Conservation (phyloP, 176 grass and related monocot genomes). For the Otatea glauca region DNA sequence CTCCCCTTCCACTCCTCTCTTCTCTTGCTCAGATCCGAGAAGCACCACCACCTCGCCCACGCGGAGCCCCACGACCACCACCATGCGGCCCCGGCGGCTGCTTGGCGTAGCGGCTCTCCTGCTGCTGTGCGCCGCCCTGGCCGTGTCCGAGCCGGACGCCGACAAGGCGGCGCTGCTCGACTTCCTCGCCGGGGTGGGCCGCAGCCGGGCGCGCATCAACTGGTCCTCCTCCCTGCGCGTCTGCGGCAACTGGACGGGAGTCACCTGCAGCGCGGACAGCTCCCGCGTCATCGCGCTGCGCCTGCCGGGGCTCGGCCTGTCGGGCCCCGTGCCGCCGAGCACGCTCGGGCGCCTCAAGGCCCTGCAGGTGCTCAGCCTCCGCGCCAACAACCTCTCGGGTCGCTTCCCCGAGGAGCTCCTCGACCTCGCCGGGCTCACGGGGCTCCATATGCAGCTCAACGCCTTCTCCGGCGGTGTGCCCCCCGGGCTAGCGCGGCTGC, state of each 20-base stretch:
- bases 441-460: conserved; percentile 89
- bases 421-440: conserved; percentile 55
- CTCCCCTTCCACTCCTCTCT: neutral
- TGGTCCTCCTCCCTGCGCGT: conserved; percentile 51
- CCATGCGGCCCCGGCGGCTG: conserved; percentile 28
- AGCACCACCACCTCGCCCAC: neutral
- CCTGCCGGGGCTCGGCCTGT: conserved; percentile 73
- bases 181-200: conserved; percentile 48
- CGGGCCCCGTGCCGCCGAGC: conserved; percentile 55
- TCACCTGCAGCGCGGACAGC: conserved; percentile 73
- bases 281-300: conserved; percentile 64
- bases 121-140: conserved; percentile 16
- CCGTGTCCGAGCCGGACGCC: conserved; percentile 49
- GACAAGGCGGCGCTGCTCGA: conserved; percentile 72
- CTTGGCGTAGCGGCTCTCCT: conserved; percentile 21
- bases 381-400: conserved; percentile 69
- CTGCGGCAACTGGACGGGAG: conserved; percentile 77
- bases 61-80: no score
- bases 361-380: conserved; percentile 89
- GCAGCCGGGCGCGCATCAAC: conserved; percentile 56
- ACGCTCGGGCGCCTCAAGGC: conserved; percentile 73
- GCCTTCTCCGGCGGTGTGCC: conserved; percentile 62
- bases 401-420: conserved; percentile 63
- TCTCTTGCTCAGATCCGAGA: conserved; percentile 34
- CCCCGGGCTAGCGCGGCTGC: neutral